These are phyloP conservation scores for Penicillium ucsense DNA, from an alignment of 495 filamentous ascomycete species.

Conservation along the genomic window DNA sequence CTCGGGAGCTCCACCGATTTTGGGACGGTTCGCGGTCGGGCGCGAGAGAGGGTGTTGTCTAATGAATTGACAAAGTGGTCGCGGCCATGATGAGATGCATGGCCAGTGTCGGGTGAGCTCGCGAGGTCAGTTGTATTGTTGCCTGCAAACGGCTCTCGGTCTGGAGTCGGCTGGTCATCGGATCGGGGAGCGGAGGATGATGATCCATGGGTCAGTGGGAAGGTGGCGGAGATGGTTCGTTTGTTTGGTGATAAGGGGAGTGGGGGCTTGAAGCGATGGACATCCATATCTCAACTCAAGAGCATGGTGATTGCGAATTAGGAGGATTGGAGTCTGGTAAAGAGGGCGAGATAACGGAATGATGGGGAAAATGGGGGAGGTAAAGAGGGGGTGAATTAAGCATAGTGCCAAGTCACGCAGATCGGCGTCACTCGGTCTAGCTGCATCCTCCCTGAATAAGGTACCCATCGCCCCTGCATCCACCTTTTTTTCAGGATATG, in stretches of 20 bases:
- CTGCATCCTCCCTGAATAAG: neutral
- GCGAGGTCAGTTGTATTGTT: neutral
- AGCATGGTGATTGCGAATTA: neutral
- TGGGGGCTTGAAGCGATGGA: constrained; percentile 4
- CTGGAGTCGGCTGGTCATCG: constrained; percentile 7
- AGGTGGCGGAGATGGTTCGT: constrained; percentile 10
- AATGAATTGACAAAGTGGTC: neutral
- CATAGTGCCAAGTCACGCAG: constrained; percentile 4
- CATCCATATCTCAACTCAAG: constrained; percentile 13
- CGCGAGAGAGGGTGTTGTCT: neutral
- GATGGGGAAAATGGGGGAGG: neutral
- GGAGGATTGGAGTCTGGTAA: neutral
- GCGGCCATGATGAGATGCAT: neutral
- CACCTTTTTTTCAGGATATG: no score
- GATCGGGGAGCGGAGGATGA: constrained; percentile 6
- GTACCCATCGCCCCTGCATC: no score
- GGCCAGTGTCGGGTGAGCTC: neutral
- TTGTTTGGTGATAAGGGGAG: constrained; percentile 5
- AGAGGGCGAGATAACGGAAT: neutral
- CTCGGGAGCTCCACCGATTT: constrained; percentile 9
- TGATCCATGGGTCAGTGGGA: constrained; percentile 21
- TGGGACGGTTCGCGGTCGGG: neutral
- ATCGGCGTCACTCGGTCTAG: neutral
- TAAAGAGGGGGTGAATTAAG: neutral
- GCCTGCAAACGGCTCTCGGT: constrained; percentile 11